Percentiles rank a stretch among this genome's conserved stretches.
Evolutionary conservation across 345 rosid genomes (phyloP).

Genomic region (Hibiscus mutabilis): DNA sequence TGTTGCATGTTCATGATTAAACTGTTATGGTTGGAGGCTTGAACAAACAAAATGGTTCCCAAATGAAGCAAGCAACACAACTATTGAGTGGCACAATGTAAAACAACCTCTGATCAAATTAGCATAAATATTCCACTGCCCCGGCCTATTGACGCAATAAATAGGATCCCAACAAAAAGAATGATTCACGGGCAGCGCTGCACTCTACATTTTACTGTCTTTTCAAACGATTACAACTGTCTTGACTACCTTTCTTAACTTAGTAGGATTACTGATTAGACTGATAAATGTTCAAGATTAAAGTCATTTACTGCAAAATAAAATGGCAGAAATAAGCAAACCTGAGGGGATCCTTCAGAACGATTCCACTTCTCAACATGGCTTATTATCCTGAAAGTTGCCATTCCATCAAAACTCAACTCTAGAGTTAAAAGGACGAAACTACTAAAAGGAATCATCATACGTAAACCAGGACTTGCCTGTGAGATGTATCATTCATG

Average conservation of each 20-base stretch:
- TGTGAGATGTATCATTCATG: slow-evolving; percentile 97
- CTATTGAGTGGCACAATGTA: too few species aligned
- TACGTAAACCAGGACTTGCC: slow-evolving; percentile 32
- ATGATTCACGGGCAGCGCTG: background rate
- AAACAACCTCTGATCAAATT: too few species aligned
- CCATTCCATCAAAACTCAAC: background rate
- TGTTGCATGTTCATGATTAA: too few species aligned
- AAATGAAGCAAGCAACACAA: too few species aligned
- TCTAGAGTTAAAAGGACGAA: background rate
- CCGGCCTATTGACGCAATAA: background rate
- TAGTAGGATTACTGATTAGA: background rate
- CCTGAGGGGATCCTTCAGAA: slow-evolving; percentile 70
- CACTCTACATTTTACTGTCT: background rate
- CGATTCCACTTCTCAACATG: slow-evolving; percentile 83
- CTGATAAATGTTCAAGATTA: background rate
- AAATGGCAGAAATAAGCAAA: slow-evolving; percentile 22
- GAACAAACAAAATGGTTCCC: too few species aligned
- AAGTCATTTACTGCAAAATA: background rate
- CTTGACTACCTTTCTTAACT: background rate
- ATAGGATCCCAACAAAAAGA: background rate
- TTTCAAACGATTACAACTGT: background rate
- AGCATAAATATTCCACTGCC: background rate
- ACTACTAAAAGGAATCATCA: background rate
- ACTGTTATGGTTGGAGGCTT: too few species aligned
- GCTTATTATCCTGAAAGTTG: slow-evolving; percentile 63